Base-by-base conservation (phyloP, 2,329 filamentous ascomycete genomes). In the Parasarocladium wereldwijsianum region DNA sequence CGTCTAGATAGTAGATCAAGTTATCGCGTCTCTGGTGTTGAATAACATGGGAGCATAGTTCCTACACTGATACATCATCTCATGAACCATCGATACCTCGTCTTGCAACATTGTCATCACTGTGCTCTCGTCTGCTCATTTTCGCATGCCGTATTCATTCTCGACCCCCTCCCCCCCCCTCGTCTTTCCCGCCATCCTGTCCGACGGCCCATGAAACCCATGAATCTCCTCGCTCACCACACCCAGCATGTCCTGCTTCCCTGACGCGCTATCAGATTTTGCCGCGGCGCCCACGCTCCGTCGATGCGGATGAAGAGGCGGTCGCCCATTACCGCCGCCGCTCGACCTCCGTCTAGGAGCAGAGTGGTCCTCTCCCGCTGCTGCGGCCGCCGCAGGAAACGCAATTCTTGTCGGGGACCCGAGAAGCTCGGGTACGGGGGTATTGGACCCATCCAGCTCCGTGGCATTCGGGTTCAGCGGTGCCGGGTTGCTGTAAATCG, bases 201-300 rank as follows among this genome's bases (percentile, higher is more conserved):
- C 43, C 3, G 41, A 33, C 2, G 60, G 52, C 1, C 62, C 62
- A 32, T 65, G 59, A 21, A 62, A 55, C 3, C 63, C 63, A 31
- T 66, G 62, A 29, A 62, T 49, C 33, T 62, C 59, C 10, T 34
- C 32, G 16, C 16, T 30, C 4, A 34, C 28, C 5, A 30, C 23
- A 12, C 22, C 32, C 15, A 34, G 23, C 19, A 30, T 30, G 14
- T 12, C 24, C 10, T 19, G 14, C 14, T n/a, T n/a, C n/a, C 19
- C 14, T n/a, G 31, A 14, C 19, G 31, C 17, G 38, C 4, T 31
- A 6, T 30, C 20, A 8, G 20, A 5, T 24, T 21, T 17, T 11
- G 19, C 24, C n/a, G 12, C 14, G 11, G 47, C 44, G 22, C 49
- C 51, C 12, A 44, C 39, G 32, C 39, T 34, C 15, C 50, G 42